These are phyloP conservation scores for Candida methanosorbosa DNA, from an alignment of 805 yeast genomes.

Conservation along the genomic window DNA sequence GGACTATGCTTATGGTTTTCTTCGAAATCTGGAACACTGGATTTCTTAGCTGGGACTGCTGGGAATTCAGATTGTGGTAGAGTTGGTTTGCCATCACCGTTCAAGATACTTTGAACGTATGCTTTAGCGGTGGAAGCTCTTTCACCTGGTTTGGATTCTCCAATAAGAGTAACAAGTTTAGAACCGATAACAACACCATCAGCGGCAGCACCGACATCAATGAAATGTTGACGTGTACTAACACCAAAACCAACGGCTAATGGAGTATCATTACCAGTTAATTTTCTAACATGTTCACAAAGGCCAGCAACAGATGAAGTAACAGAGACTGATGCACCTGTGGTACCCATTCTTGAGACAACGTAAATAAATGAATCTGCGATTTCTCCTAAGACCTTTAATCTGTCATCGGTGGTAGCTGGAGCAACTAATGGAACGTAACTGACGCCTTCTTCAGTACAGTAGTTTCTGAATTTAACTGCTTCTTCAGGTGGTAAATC, in stretches of 20 bases:
- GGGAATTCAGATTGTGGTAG: conserved; percentile 14
- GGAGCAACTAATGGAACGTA: conserved; percentile 96
- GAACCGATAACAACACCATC: conserved; percentile 98
- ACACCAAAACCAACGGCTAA: conserved; percentile 97
- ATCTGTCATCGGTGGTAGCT: conserved; percentile 85
- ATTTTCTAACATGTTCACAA: conserved; percentile 65
- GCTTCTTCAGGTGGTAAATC: conserved; percentile 99
- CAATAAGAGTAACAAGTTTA: conserved; percentile 63
- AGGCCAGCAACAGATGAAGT: conserved; percentile 55
- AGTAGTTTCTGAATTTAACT: conserved; percentile 66
- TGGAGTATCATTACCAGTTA: conserved; percentile 67
- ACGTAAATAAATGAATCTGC: conserved; percentile 96
- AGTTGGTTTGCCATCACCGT: conserved; percentile 35
- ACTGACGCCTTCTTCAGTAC: conserved; percentile 61
- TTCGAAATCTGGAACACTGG: conserved; percentile 26
- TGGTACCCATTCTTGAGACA: conserved; percentile 96
- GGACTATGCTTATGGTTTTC: conserved; percentile 65
- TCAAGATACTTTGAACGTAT: conserved; percentile 63
- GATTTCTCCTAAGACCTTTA: conserved; percentile 66
- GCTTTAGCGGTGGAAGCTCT: conserved; percentile 56
- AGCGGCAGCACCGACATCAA: conserved; percentile 67
- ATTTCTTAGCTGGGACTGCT: conserved; percentile 7
- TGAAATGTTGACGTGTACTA: conserved; percentile 84
- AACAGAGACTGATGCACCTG: conserved; percentile 76
- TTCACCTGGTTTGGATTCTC: conserved; percentile 50